Conservation (phyloP, 441 rosid genomes). For the Brassica hybrid region DNA sequence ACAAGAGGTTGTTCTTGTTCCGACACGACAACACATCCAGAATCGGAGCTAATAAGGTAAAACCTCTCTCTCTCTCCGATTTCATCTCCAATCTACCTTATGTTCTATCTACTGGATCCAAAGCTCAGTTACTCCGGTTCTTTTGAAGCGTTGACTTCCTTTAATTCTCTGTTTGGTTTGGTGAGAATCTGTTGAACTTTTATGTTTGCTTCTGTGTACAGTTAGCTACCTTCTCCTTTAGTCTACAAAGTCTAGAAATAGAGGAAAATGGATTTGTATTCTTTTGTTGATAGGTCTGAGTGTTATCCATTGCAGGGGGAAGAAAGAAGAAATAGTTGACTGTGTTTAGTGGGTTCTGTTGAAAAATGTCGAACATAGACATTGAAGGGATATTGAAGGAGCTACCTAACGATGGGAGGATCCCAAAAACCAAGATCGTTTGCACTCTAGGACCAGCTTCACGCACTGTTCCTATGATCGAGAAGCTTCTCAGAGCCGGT, state of each 20-base stretch:
- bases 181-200: conserved; percentile 10
- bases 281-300: conserved; percentile 3
- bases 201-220: neutral
- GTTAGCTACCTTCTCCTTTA: neutral
- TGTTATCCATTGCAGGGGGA: conserved; percentile 14
- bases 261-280: neutral
- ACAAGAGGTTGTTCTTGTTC: conserved; percentile 33
- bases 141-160: conserved; percentile 8
- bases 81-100: neutral
- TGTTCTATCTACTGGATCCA: conserved; percentile 14
- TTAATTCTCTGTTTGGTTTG: conserved; percentile 7
- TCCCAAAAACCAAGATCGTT: neutral
- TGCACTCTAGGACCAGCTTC: conserved; percentile 4
- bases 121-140: conserved; percentile 6
- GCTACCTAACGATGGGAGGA: neutral
- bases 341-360: conserved; percentile 39
- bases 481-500: neutral
- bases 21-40: conserved; percentile 28
- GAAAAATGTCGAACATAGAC: neutral
- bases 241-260: neutral
- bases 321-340: neutral
- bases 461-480: neutral
- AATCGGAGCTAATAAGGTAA: conserved; percentile 26
- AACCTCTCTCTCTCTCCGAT: neutral
- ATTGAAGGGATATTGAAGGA: neutral